A percentile compares a stretch with the other conserved stretches of the same genome.
phyloP scores from a whole-genome alignment of 2,329 filamentous ascomycete species.

The Tolypocladium amazonense region DNA sequence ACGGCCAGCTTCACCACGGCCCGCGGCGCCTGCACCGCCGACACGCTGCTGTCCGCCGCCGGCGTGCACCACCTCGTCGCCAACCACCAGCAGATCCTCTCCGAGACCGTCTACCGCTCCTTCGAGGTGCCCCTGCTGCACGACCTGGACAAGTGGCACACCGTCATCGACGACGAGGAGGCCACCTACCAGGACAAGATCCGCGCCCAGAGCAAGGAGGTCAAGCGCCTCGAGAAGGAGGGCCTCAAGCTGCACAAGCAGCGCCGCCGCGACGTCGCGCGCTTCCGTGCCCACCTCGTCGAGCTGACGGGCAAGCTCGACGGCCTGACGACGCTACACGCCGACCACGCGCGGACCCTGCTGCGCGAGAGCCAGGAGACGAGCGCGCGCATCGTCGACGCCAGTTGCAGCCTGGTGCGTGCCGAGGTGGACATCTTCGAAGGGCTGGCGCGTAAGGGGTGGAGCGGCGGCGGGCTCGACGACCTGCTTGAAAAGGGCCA shows the following conservation, averaged over 20 bases:
- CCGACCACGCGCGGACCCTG: conserved; percentile 46
- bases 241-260: conserved; percentile 52
- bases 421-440: conserved; percentile 64
- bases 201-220: conserved; percentile 46
- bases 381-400: conserved; percentile 50
- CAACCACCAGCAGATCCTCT: conserved; percentile 61
- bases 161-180: conserved; percentile 54
- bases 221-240: conserved; percentile 54
- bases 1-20: conserved; percentile 36
- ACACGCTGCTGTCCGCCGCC: conserved; percentile 49
- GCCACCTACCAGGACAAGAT: conserved; percentile 46
- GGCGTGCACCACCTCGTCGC: conserved; percentile 58
- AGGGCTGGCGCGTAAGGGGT: conserved; percentile 54
- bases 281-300: conserved; percentile 53
- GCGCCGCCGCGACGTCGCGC: conserved; percentile 47
- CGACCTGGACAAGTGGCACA: conserved; percentile 55
- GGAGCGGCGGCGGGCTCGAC: conserved; percentile 56
- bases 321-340: conserved; percentile 50
- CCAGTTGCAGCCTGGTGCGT: conserved; percentile 53
- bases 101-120: conserved; percentile 55
- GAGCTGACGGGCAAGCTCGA: conserved; percentile 52
- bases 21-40: conserved; percentile 46
- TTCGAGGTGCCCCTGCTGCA: conserved; percentile 62
- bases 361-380: conserved; percentile 56
- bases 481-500: conserved; percentile 53